phyloP scores from a whole-genome alignment of 2,329 filamentous ascomycete genomes.

The Scedosporium minutisporum region DNA sequence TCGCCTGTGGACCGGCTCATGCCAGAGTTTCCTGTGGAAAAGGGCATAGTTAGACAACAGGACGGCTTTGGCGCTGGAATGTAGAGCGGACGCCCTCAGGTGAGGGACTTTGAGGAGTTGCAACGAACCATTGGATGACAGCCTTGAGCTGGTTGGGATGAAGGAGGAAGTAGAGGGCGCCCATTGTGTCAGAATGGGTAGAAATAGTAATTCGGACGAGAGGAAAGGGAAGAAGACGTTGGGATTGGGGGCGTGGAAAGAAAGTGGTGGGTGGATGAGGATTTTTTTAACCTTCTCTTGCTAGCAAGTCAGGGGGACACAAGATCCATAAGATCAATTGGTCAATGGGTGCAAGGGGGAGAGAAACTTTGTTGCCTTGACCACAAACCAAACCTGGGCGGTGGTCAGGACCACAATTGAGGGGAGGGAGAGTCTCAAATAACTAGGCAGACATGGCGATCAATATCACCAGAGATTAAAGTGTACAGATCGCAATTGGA shows the following conservation, averaged over 20 bases:
- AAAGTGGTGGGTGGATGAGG: neutral
- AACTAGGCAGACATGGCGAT: slow-evolving; percentile 1
- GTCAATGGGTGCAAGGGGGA: neutral
- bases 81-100: neutral
- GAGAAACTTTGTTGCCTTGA: neutral
- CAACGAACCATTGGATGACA: slow-evolving; percentile 75
- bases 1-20: slow-evolving; percentile 83
- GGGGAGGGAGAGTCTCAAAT: neutral
- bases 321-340: neutral
- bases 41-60: neutral
- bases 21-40: slow-evolving; percentile 77
- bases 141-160: slow-evolving; percentile 71
- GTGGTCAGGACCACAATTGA: neutral
- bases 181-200: slow-evolving; percentile 36
- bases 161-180: slow-evolving; percentile 59
- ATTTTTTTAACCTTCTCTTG: neutral
- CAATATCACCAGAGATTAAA: neutral
- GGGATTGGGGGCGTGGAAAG: neutral
- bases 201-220: neutral
- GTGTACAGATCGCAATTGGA: neutral
- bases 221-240: neutral
- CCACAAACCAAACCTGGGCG: neutral
- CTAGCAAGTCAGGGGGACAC: neutral
- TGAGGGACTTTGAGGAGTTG: neutral
- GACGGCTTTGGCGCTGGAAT: slow-evolving; percentile 1